Base-by-base conservation (phyloP, 805 yeast species). In the Zygoascus biomembranicola region DNA sequence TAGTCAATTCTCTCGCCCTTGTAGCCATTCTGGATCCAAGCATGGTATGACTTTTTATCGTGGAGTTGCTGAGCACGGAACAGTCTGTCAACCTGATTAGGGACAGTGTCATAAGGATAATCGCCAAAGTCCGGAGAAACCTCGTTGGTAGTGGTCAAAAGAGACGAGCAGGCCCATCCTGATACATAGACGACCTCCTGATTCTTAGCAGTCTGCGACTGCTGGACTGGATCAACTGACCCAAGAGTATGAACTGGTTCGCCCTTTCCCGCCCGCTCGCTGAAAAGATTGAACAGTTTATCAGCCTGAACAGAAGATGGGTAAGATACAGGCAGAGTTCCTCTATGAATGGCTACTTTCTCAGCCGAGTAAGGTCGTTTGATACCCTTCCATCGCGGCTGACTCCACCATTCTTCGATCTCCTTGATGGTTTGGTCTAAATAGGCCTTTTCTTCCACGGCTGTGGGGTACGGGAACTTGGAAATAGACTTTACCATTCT, bases 41-140 rank as follows among this genome's bases (percentile, higher is more conserved):
- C 73, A 53, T 71, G 68, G 63, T 71, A 74, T 1, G 77, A 60
- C 61, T 78, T 78, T 47, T 72, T 72, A 61, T 81, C 86, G 59
- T 81, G 86, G 59, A 79, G 68, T 56, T 68, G 69, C 66, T 81
- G 85, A 1, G 84, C 81, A 58, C 77, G 74, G 65, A 80, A 80
- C 35, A 81, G 61, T 52, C 84, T 70, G 53, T 79, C 81, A 5
- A 80, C 85, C 61, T 80, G 82, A 59, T 79, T 79, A n/a, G 87
- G 87, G 1, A 82, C 84, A 0, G 87, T 82, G 59, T 81, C 81
- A 60, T 81, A 81, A 0, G 87, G 86, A 61, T 82, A 82, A 63
- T 82, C 87, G 19, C 85, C 87, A 63, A 80, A 79, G 61, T 82
- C 87, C 1, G 85, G 84, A 1, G 81, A 75, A 2, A 80, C 83